These are phyloP conservation scores for Haplographium delicatum DNA, from an alignment of 495 filamentous ascomycete genomes.

Conservation along the genomic window DNA sequence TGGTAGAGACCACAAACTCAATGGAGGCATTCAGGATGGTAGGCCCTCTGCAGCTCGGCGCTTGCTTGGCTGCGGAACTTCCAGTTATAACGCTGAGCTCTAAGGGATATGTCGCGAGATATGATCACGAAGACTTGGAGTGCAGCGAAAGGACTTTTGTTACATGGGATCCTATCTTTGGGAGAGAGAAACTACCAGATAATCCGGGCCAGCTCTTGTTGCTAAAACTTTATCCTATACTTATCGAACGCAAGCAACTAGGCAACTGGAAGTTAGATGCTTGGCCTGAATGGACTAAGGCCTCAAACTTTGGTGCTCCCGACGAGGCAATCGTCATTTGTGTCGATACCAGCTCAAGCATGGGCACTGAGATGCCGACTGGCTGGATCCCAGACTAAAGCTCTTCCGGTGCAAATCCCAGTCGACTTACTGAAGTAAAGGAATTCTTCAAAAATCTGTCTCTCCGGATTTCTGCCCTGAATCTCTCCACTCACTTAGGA, in stretches of 20 bases:
- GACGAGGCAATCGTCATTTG: constrained; percentile 22
- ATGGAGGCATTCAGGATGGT: constrained; percentile 10
- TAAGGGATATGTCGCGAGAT: constrained; percentile 17
- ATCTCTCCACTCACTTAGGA: constrained; percentile 16
- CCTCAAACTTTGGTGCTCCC: constrained; percentile 6
- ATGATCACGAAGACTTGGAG: constrained; percentile 11
- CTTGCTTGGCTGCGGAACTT: constrained; percentile 14
- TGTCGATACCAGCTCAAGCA: constrained; percentile 18
- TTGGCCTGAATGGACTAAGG: constrained; percentile 15
- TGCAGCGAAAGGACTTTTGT: constrained; percentile 13
- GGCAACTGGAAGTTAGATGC: constrained; percentile 19
- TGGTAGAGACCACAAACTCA: constrained; percentile 16
- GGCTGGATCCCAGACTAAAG: constrained; percentile 6
- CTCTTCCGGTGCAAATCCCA: background rate
- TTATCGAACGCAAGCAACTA: constrained; percentile 4
- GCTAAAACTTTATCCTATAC: constrained; percentile 12
- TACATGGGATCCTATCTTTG: constrained; percentile 9
- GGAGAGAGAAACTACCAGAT: constrained; percentile 3
- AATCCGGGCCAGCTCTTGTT: constrained; percentile 16
- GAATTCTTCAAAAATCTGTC: constrained; percentile 17
- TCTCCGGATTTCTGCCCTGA: constrained; percentile 8
- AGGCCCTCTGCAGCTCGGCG: constrained; percentile 13
- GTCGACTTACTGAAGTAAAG: constrained; percentile 14
- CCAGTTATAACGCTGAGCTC: constrained; percentile 18
- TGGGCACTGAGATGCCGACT: background rate